Percentiles rank a stretch among this genome's conserved stretches.
Conservation (phyloP, 139 green algal genomes). For the Chlorella sp. region DNA sequence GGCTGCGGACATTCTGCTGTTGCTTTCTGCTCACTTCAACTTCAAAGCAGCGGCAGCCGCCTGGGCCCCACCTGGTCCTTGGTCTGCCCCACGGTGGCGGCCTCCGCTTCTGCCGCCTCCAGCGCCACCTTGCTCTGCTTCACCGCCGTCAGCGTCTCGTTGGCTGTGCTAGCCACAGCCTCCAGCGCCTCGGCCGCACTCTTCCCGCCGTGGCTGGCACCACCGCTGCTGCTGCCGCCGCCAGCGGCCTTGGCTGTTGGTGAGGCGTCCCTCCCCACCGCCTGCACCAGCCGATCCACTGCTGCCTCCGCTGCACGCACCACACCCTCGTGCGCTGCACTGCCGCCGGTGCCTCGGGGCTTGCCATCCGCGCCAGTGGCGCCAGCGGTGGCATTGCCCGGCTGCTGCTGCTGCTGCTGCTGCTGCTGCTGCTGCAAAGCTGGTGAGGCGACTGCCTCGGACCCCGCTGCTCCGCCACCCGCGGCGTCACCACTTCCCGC, state of each 20-base stretch:
- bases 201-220: background rate
- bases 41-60: too few relatives aligned
- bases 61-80: background rate
- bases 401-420: constrained; percentile 8
- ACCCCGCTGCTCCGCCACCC: background rate
- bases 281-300: constrained; percentile 19
- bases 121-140: constrained; percentile 33
- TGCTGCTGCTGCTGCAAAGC: background rate
- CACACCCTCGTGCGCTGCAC: background rate
- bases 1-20: too few relatives aligned
- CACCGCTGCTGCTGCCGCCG: background rate
- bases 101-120: constrained; percentile 9
- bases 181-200: constrained; percentile 22
- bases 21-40: too few relatives aligned
- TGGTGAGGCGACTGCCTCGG: background rate
- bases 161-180: background rate
- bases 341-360: background rate
- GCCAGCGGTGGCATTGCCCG: background rate
- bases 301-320: constrained; percentile 19
- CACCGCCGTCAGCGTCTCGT: constrained; percentile 25
- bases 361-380: background rate
- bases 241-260: background rate
- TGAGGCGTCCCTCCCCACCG: background rate
- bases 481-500: background rate
- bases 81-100: background rate